Evolutionary conservation across 805 yeast species (phyloP).

Genomic region (Saturnispora kantuleensis): DNA sequence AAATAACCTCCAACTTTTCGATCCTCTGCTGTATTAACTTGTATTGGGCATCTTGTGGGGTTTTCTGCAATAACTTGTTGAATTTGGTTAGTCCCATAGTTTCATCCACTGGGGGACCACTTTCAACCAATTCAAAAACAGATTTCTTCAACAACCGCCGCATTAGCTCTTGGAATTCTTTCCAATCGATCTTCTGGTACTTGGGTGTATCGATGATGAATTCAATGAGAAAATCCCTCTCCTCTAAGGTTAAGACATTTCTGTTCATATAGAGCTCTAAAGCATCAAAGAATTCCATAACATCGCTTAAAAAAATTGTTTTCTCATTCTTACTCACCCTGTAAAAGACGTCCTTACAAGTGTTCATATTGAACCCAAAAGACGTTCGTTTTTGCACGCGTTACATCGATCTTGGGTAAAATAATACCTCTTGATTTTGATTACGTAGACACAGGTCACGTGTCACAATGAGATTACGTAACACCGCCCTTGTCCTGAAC

Average conservation of each 20-base stretch:
- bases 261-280: slow-evolving; percentile 1
- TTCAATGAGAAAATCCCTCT: slow-evolving; percentile 4
- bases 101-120: background rate
- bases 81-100: slow-evolving; percentile 1
- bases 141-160: background rate
- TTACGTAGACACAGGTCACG: too few species aligned
- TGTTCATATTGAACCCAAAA: background rate
- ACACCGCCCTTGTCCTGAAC: too few species aligned
- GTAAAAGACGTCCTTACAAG: background rate
- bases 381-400: background rate
- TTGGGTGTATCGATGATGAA: slow-evolving; percentile 3
- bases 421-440: too few species aligned
- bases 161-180: background rate
- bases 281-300: slow-evolving; percentile 1
- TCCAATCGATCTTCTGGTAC: background rate
- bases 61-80: background rate
- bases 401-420: background rate
- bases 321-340: background rate
- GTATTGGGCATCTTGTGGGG: background rate
- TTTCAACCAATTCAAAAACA: background rate
- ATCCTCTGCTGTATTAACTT: background rate
- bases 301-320: background rate
- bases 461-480: too few species aligned
- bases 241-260: background rate
- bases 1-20: background rate